A percentile compares a stretch with the other conserved stretches of the same genome.
These are phyloP conservation scores for Malus fusca DNA, from an alignment of 306 rosid genomes.

Conservation along the genomic window DNA sequence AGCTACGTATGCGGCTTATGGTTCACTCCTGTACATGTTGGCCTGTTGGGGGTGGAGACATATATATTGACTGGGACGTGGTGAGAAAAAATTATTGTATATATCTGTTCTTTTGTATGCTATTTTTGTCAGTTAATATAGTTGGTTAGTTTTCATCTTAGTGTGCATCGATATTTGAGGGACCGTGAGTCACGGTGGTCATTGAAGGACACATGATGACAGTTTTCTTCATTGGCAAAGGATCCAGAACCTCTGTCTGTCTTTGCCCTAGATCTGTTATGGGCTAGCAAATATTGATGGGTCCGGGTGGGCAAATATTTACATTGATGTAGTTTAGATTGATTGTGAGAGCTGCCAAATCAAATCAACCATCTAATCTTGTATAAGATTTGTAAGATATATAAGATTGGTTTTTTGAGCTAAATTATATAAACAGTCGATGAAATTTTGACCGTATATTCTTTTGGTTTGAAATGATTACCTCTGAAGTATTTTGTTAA, in stretches of 20 bases:
- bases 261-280: conserved; percentile 6
- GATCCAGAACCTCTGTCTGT: conserved; percentile 4
- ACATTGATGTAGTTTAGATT: background rate
- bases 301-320: background rate
- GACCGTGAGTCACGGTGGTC: conserved; percentile 28
- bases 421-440: too few relatives aligned
- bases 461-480: too few relatives aligned
- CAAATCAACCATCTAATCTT: background rate
- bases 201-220: background rate
- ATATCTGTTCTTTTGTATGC: background rate
- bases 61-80: conserved; percentile 30
- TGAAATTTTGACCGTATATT: too few relatives aligned
- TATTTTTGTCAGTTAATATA: conserved; percentile 20
- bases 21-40: conserved; percentile 39
- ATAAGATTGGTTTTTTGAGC: background rate
- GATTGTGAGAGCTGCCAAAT: background rate
- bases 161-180: conserved; percentile 19
- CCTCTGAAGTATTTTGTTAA: too few relatives aligned
- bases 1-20: conserved; percentile 54
- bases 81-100: conserved; percentile 10
- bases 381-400: background rate
- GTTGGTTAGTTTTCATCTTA: conserved; percentile 33
- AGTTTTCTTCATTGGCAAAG: conserved; percentile 10
- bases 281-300: background rate
- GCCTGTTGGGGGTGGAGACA: conserved; percentile 26